Conservation (phyloP, 2,329 filamentous ascomycete genomes). For the Ilyonectria sp. region DNA sequence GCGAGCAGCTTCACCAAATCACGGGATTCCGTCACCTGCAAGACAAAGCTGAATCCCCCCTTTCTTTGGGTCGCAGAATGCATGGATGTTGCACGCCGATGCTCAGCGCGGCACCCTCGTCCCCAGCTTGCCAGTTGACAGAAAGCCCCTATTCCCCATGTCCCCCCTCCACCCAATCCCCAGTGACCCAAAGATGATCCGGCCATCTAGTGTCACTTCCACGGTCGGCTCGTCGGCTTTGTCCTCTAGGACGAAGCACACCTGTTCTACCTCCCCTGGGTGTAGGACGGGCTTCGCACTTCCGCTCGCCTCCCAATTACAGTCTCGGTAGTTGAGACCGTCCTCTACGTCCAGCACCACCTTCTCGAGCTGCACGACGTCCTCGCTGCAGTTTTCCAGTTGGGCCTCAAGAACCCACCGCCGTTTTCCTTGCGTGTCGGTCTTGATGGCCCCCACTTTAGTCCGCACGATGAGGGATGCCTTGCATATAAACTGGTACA, state of each 20-base stretch:
- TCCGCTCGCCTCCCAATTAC: constrained; percentile 68
- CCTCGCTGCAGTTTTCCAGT: constrained; percentile 93
- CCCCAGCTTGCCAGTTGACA: constrained; percentile 88
- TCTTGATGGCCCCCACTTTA: constrained; percentile 78
- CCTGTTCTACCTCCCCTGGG: constrained; percentile 76
- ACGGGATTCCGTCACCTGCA: background rate
- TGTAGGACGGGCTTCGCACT: constrained; percentile 69
- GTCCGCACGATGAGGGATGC: constrained; percentile 91
- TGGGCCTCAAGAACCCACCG: constrained; percentile 91
- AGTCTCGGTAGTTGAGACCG: constrained; percentile 66
- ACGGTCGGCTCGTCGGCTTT: constrained; percentile 54
- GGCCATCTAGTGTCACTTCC: constrained; percentile 66
- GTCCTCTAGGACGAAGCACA: constrained; percentile 73
- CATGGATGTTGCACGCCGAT: constrained; percentile 27
- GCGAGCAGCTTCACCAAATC: constrained; percentile 3
- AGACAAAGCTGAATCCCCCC: background rate
- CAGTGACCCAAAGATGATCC: constrained; percentile 82
- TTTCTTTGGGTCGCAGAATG: constrained; percentile 10
- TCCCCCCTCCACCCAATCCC: constrained; percentile 90
- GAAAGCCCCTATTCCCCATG: constrained; percentile 89
- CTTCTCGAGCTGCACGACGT: constrained; percentile 82
- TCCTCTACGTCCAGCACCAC: constrained; percentile 69
- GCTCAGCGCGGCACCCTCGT: constrained; percentile 59
- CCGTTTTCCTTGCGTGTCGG: constrained; percentile 49
- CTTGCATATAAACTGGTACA: constrained; percentile 97